Base-by-base conservation (phyloP, 805 yeast species). In the Komagataella phaffii region DNA sequence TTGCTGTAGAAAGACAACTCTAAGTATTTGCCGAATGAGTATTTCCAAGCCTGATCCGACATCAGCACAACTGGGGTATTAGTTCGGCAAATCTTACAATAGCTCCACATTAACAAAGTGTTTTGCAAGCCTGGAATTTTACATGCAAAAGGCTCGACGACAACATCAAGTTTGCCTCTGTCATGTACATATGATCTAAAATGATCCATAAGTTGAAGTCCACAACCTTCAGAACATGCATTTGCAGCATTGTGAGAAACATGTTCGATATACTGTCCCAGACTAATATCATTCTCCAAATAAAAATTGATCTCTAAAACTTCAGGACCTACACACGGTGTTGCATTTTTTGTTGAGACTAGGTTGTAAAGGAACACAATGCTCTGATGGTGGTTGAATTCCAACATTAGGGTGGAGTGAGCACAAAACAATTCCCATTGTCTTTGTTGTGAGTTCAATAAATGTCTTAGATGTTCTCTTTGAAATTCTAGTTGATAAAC, bases 271-370 rank as follows among this genome's bases (percentile, higher is more conserved):
- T 83, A 88, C 59, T 86, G 87, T 0, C 99, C 99, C 46, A 95
- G 66, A 7, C 96, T 83, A 61, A 85, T 83, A 63, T 95, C 99
- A 53, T 83, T 86, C 49, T 88, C 96, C 71, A 96, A 81, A 62
- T 91, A 93, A 61, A 76, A 95, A 55, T 90, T 96, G 49, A 90
- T 83, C 1, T 82, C 79, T 40, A 87, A 80, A n/a, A 81, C 71
- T 52, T 80, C 88, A 0, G 99, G 99, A 0, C 98, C 98, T 45
- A 81, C 71, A 60, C 99, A 93, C 0, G 97, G 97, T 0, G 95
- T 88, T 0, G 95, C 85, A 45, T 88, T 85, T 58, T 83, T 84
- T 7, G 82, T 78, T 3, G 91, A 85, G 0, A 89, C 91, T 68
- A 88, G 79, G 1, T 96, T 85, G 59, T 85, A 88, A 21, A 91